Evolutionary conservation across 1,284 basidiomycete genomes (phyloP), one percentile per base, ranked within the genome.

Genomic region (Nidula niveotomentosa): DNA sequence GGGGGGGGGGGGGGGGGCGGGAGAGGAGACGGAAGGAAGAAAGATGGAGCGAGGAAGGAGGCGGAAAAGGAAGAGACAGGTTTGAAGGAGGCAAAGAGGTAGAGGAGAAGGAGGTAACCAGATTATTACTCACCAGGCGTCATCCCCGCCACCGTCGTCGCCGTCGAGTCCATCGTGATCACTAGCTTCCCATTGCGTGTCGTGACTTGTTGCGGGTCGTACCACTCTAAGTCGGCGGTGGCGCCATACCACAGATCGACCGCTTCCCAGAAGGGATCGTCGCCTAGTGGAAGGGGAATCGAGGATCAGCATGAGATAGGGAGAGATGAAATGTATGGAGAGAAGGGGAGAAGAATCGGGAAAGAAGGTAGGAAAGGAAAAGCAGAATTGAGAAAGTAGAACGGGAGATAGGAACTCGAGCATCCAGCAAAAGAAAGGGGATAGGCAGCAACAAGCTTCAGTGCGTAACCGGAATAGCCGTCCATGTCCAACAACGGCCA

Each of bases 241-340:
- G 75, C 70, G 49, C 91, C 88, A 65, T 94, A 94, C 76, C 78
- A 79, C 10, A 80, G 56, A 56, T 79, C 65, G 62, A 79, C 73
- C 67, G 88, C 88, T 67, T 90, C 87, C 88, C 89, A 91, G 66
- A 76, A 88, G 0, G 86, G 85, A 58, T 90, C 86, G 65, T 88
- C 83, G n/a, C 84, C 66, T 66, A 23, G 53, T 48, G 36, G 43
- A 49, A 51, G 36, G 35, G 34, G 47, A 34, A 37, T 6, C 47
- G 36, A 45, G 15, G 13, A 44, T 44, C 43, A 39, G 13, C 4
- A 34, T 15, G 43, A 50, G 10, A 35, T 39, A 44, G 39, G 47
- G 47, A 13, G 39, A 30, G 10, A 37, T 48, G 18, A 45, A 46
- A 53, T n/a, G 45, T 15, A 34, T 2, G 33, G 47, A 15, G 33